These are phyloP conservation scores for Sclerotinia glacialis DNA, from an alignment of 2,329 filamentous ascomycete genomes.

Conservation along the genomic window DNA sequence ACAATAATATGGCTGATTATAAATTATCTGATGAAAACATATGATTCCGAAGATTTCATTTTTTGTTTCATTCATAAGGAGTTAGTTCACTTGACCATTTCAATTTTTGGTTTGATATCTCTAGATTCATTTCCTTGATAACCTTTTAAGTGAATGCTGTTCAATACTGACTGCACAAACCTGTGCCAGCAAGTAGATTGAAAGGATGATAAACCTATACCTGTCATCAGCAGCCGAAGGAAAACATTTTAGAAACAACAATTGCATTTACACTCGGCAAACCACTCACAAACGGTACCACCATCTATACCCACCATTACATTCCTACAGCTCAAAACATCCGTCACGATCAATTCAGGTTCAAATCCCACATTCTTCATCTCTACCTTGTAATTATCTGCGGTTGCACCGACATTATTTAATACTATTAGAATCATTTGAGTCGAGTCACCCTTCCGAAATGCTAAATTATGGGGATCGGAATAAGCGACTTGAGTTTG, in stretches of 20 bases:
- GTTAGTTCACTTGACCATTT: no score
- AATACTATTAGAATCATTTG: conserved; percentile 37
- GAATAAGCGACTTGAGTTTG: conserved; percentile 23
- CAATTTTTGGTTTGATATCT: no score
- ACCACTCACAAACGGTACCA: background rate
- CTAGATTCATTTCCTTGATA: no score
- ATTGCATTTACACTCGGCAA: conserved; percentile 12
- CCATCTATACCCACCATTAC: conserved; percentile 15
- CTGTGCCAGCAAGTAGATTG: background rate
- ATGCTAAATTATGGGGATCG: conserved; percentile 25
- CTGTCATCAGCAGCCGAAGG: background rate
- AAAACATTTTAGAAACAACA: no score
- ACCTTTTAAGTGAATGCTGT: no score
- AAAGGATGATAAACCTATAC: background rate
- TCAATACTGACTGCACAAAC: conserved; percentile 1
- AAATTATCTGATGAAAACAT: no score
- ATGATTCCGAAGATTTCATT: no score
- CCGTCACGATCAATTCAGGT: conserved; percentile 18
- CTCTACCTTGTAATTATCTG: conserved; percentile 11
- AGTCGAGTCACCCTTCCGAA: conserved; percentile 25
- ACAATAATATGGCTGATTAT: no score
- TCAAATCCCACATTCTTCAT: conserved; percentile 22
- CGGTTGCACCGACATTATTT: conserved; percentile 41
- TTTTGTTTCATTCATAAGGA: no score
- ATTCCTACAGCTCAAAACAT: conserved; percentile 26